Evolutionary conservation across 352 stramenopile species (phyloP), one percentile per base, ranked within the genome.

Genomic region (Phytophthora rubi): DNA sequence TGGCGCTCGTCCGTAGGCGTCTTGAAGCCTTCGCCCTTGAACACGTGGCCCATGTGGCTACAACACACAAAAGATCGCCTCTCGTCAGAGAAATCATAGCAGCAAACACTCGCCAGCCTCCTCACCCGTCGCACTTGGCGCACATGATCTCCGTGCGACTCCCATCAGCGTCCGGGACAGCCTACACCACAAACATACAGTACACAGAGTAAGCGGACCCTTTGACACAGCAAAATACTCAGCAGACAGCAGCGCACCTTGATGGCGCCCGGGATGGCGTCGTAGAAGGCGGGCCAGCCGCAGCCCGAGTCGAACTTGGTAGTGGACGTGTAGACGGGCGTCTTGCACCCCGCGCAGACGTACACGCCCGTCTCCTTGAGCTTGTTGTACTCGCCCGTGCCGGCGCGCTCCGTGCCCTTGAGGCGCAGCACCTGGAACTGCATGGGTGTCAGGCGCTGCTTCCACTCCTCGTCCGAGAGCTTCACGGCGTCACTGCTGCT

Each of bases 281-380:
- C 89, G 61, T 95, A 95, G 78, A 97, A 97, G 16, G 90, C 89
- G 0, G 91, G 91, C 91, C 91, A 97, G 69, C 91, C 91, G 63
- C 90, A 97, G 54, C 90, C 90, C 42, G 89, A 97, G 71, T 97
- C 88, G 49, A 97, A 97, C 76, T 97, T 97, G 67, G 85, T 91
- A 59, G 76, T 85, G 65, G 89, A 95, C 68, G 80, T 95, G 79
- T 97, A 97, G 47, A 97, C 60, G 44, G 90, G 89, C 13, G 85
- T 84, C 71, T 94, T 94, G 77, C 91, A 97, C 39, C 86, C 90
- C 7, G 89, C 88, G 67, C 91, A 97, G 1, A 93, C 77, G 79
- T 97, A 97, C 59, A 90, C 91, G 57, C 91, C 91, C 16, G 91
- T 77, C 26, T 95, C 76, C 59, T 89, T 86, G 75, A 91, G 78